A percentile compares a stretch with the other conserved stretches of the same genome.
Evolutionary conservation across 441 rosid genomes (phyloP).

Genomic region (Corymbia citriodora): DNA sequence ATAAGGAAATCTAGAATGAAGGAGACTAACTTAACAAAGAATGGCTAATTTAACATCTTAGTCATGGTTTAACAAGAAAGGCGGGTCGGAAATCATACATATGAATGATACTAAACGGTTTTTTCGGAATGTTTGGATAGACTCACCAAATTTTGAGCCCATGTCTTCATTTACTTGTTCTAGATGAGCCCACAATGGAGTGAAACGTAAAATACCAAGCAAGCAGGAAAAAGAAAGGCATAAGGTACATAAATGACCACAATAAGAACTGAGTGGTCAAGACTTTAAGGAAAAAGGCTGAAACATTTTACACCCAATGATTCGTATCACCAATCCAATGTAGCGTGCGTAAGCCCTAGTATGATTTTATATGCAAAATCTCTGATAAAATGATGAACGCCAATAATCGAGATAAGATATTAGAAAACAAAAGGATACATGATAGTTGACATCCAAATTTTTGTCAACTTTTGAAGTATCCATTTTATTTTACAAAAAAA

Average conservation of each 20-base stretch:
- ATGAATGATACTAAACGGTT: background rate
- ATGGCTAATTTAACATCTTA: background rate
- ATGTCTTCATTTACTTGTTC: conserved; percentile 55
- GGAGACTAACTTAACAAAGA: background rate
- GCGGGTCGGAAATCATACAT: background rate
- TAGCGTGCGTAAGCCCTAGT: background rate
- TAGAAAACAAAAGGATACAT: background rate
- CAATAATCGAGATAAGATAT: background rate
- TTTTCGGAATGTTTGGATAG: background rate
- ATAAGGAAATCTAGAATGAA: background rate
- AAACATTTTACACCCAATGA: background rate
- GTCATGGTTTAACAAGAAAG: background rate
- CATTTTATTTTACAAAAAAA: too few species aligned
- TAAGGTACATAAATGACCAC: background rate
- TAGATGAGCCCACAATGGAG: conserved; percentile 52
- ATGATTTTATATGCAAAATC: background rate
- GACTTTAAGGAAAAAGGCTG: background rate
- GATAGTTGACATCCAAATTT: background rate
- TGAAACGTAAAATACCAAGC: background rate
- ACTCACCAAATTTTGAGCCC: conserved; percentile 65
- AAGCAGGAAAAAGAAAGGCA: background rate
- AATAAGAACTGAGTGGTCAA: background rate
- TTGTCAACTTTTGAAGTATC: too few species aligned
- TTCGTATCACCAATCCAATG: background rate
- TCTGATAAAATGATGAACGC: background rate